Conservation (phyloP, 23 red algal species). For the Pyropia haitanensis region DNA sequence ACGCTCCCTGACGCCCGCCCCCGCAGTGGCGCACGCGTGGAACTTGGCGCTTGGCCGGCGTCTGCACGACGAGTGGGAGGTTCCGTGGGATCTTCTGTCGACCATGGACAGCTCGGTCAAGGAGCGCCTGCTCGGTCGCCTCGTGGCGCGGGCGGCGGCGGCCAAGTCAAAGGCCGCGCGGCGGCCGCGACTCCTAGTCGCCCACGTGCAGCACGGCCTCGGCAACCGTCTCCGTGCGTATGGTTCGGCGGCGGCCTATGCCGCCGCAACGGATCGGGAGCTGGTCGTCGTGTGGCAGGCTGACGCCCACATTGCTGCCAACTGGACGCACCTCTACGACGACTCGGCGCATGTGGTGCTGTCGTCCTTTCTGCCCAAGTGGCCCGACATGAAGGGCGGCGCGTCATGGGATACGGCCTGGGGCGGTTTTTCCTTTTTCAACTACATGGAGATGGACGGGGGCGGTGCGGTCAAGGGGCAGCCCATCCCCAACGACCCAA, state of each 20-base stretch:
- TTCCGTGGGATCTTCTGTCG: slow-evolving; percentile 4
- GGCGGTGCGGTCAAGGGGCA: not conserved
- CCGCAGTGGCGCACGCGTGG: not conserved
- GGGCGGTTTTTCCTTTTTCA: not conserved
- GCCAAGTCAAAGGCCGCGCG: not conserved
- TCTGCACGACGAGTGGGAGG: slow-evolving; percentile 6
- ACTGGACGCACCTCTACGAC: slow-evolving; percentile 37
- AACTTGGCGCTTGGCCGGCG: slow-evolving; percentile 1
- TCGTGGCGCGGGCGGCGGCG: not conserved
- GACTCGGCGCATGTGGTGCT: slow-evolving; percentile 24
- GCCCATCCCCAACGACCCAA: not conserved
- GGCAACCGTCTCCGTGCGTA: slow-evolving; percentile 65
- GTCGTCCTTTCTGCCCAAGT: slow-evolving; percentile 23
- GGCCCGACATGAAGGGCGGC: slow-evolving; percentile 15
- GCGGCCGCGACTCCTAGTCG: slow-evolving; percentile 21
- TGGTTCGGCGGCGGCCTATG: slow-evolving; percentile 45
- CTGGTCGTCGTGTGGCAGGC: slow-evolving; percentile 55
- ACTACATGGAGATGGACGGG: slow-evolving; percentile 3
- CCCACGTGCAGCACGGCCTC: slow-evolving; percentile 55
- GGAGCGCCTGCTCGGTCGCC: not conserved
- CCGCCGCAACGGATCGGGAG: slow-evolving; percentile 14
- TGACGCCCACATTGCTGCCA: slow-evolving; percentile 54
- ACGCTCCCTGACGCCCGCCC: not conserved
- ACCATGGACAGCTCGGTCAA: not conserved
- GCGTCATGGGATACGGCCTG: not conserved